These are phyloP conservation scores for Viridothelium virens DNA, from an alignment of 495 filamentous ascomycete genomes.

Conservation along the genomic window DNA sequence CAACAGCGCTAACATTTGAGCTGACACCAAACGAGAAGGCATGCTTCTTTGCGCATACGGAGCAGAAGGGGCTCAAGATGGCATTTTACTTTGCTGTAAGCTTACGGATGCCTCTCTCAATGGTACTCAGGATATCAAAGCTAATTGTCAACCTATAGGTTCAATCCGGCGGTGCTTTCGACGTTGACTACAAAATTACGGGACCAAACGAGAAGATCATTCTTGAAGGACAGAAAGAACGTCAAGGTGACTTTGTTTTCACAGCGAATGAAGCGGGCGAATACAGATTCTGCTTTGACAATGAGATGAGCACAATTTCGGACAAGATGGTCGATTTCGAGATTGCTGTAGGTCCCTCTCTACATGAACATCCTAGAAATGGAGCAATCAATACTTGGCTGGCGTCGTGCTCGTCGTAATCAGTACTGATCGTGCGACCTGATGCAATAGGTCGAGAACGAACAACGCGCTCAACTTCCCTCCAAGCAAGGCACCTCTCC, in stretches of 20 bases:
- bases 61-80: constrained; percentile 72
- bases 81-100: constrained; percentile 98
- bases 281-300: constrained; percentile 97
- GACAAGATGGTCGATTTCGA: constrained; percentile 99
- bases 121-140: not conserved
- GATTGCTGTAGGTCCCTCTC: constrained; percentile 64
- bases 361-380: no score
- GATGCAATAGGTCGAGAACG: constrained; percentile 77
- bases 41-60: constrained; percentile 81
- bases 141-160: constrained; percentile 48
- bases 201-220: constrained; percentile 78
- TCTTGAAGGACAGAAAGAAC: constrained; percentile 80
- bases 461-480: constrained; percentile 72
- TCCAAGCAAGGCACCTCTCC: constrained; percentile 84
- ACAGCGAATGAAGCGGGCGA: constrained; percentile 89
- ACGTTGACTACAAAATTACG: constrained; percentile 84
- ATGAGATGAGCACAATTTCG: constrained; percentile 94
- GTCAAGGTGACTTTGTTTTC: constrained; percentile 97
- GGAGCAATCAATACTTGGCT: not conserved
- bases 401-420: not conserved
- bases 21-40: constrained; percentile 83
- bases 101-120: constrained; percentile 22
- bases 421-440: not conserved
- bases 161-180: constrained; percentile 92
- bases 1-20: constrained; percentile 92